A percentile compares a stretch with the other conserved stretches of the same genome.
These are phyloP conservation scores for Neospermospora avenae DNA, from an alignment of 2,329 filamentous ascomycete species.

Conservation along the genomic window DNA sequence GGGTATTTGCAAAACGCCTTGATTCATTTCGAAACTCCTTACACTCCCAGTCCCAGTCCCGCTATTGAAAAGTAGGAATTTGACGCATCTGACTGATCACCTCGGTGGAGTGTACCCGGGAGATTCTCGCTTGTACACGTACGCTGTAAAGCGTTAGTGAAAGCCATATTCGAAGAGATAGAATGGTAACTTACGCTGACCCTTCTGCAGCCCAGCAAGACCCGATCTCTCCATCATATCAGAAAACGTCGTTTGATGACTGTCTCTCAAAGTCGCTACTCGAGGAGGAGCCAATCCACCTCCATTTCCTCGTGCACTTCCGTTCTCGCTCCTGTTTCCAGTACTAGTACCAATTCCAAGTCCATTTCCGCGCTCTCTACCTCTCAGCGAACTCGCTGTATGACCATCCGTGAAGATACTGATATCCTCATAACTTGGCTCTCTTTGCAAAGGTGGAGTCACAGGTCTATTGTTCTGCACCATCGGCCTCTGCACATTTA, in stretches of 20 bases:
- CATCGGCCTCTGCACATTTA: constrained; percentile 20
- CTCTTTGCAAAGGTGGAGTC: constrained; percentile 40
- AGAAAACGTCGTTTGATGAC: constrained; percentile 45
- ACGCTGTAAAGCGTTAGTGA: constrained; percentile 8
- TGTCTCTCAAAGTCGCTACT: constrained; percentile 11
- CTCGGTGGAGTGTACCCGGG: constrained; percentile 10
- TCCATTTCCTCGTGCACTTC: background rate
- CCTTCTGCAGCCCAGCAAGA: constrained; percentile 36
- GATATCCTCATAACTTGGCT: constrained; percentile 48
- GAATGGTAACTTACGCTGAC: constrained; percentile 30
- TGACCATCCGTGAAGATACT: constrained; percentile 50
- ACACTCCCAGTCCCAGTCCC: background rate
- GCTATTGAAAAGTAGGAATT: no score
- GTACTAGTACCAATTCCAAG: no score
- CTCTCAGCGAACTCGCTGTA: constrained; percentile 36
- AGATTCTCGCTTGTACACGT: constrained; percentile 18
- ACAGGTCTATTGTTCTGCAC: constrained; percentile 12
- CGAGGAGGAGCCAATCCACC: background rate
- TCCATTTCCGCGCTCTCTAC: constrained; percentile 8
- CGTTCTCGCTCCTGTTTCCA: no score
- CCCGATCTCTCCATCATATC: constrained; percentile 49
- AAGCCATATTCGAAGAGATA: background rate
- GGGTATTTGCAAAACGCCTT: background rate
- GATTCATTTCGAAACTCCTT: background rate
- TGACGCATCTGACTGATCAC: background rate